Conservation (phyloP, 1,139 yeast species). For the Candida sanyaensis region DNA sequence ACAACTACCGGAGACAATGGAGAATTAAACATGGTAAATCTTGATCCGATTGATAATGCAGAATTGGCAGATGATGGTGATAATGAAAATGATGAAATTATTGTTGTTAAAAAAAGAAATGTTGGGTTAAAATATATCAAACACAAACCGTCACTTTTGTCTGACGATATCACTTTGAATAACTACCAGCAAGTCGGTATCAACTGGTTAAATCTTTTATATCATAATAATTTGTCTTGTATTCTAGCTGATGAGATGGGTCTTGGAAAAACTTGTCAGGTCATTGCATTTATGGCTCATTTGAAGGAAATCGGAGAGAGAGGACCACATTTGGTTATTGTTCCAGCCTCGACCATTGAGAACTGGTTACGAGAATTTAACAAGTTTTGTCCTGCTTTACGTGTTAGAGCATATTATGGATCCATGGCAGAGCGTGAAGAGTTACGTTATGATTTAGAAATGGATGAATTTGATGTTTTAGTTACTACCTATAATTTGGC, state of each 20-base stretch:
- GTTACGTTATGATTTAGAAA: conserved; percentile 66
- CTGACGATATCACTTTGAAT: conserved; percentile 68
- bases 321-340: conserved; percentile 93
- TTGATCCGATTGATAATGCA: conserved; percentile 32
- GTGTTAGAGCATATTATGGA: conserved; percentile 93
- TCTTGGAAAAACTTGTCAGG: conserved; percentile 94
- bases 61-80: conserved; percentile 25
- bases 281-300: conserved; percentile 88
- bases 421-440: conserved; percentile 83
- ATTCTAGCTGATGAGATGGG: conserved; percentile 99
- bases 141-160: conserved; percentile 67
- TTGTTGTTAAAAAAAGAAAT: conserved; percentile 22
- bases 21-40: conserved; percentile 54
- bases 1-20: conserved; percentile 69
- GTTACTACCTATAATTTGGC: conserved; percentile 95
- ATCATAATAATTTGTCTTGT: conserved; percentile 79
- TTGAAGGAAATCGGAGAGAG: conserved; percentile 84
- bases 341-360: conserved; percentile 95
- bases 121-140: conserved; percentile 53
- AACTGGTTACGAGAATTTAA: conserved; percentile 96
- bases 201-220: conserved; percentile 86
- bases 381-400: conserved; percentile 79
- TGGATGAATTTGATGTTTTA: conserved; percentile 73
- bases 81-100: conserved; percentile 37
- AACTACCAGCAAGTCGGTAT: conserved; percentile 94